phyloP scores from a whole-genome alignment of 2,329 filamentous ascomycete genomes.

The Chaetomium globosum region DNA sequence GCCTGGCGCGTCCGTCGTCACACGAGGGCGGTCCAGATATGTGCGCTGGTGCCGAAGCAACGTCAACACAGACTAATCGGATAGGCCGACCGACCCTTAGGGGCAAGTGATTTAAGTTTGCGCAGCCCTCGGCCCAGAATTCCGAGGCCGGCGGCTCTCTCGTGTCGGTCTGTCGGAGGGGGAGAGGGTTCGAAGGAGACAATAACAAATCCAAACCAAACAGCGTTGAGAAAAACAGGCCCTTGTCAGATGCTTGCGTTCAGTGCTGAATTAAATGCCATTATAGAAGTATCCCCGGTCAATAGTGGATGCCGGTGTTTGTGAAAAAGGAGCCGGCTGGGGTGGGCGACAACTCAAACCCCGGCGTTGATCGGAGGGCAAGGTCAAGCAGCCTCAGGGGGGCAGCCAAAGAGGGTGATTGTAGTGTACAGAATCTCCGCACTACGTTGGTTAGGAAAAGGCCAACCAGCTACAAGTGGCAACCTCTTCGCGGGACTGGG shows the following conservation, averaged over 20 bases:
- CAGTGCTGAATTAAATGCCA: slow-evolving; percentile 28
- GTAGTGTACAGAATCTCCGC: slow-evolving; percentile 27
- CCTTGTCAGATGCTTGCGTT: slow-evolving; percentile 26
- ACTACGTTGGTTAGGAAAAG: slow-evolving; percentile 20
- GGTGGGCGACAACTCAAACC: slow-evolving; percentile 21
- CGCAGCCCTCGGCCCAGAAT: slow-evolving; percentile 6
- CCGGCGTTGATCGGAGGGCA: slow-evolving; percentile 12
- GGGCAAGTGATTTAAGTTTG: slow-evolving; percentile 13
- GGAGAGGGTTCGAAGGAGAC: slow-evolving; percentile 6
- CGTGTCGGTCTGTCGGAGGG: background rate
- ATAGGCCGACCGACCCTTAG: slow-evolving; percentile 8
- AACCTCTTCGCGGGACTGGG: slow-evolving; percentile 28
- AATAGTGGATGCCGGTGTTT: slow-evolving; percentile 28
- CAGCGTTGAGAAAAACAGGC: slow-evolving; percentile 12
- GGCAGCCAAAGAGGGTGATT: slow-evolving; percentile 10
- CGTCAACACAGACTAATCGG: background rate
- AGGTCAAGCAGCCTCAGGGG: slow-evolving; percentile 11
- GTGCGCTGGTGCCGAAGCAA: background rate
- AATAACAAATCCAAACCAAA: slow-evolving; percentile 16
- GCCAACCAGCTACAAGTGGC: slow-evolving; percentile 31
- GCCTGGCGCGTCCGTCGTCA: slow-evolving; percentile 5
- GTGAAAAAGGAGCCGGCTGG: slow-evolving; percentile 17
- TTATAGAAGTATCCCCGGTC: slow-evolving; percentile 27
- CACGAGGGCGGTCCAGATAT: slow-evolving; percentile 3
- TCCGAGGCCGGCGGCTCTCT: slow-evolving; percentile 11